phyloP scores from a whole-genome alignment of 129 eudicot genomes.

The Daucus carota region DNA sequence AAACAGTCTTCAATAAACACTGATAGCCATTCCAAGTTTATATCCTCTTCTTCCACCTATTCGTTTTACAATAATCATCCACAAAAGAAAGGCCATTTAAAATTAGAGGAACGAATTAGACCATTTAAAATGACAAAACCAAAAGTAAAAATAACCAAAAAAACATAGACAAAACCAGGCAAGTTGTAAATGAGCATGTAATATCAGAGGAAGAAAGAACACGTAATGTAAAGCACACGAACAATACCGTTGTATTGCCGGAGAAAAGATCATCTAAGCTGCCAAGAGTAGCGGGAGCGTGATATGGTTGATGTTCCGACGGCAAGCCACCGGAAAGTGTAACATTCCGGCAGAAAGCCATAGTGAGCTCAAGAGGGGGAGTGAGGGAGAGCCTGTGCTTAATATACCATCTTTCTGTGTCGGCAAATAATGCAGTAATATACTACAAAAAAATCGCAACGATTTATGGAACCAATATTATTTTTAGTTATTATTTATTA shows the following conservation, averaged over 20 bases:
- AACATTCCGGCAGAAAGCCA: conserved; percentile 40
- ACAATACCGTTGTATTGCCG: conserved; percentile 35
- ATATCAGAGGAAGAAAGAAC: too few relatives aligned
- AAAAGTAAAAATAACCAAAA: too few relatives aligned
- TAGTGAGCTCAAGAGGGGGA: neutral
- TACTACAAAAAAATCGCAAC: conserved; percentile 9
- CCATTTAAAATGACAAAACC: neutral
- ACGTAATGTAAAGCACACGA: too few relatives aligned
- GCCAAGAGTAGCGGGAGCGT: conserved; percentile 21
- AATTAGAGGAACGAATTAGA: too few relatives aligned
- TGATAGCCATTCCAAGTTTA: conserved; percentile 53
- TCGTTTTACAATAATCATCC: neutral
- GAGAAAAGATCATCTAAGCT: conserved; percentile 52
- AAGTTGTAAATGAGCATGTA: too few relatives aligned
- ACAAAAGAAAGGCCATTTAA: too few relatives aligned
- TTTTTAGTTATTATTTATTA: conserved; percentile 16
- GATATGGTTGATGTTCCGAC: conserved; percentile 26
- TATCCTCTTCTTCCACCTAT: conserved; percentile 36
- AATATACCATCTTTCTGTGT: conserved; percentile 21
- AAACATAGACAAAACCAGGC: too few relatives aligned
- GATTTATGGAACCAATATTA: neutral
- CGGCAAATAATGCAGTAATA: conserved; percentile 41
- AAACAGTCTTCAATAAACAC: conserved; percentile 54
- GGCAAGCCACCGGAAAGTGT: conserved; percentile 28
- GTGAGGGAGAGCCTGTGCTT: neutral